Percentiles rank a stretch among this genome's conserved stretches.
These are phyloP conservation scores for Ascochyta clinopodiicola DNA, from an alignment of 2,329 filamentous ascomycete genomes.

Conservation along the genomic window DNA sequence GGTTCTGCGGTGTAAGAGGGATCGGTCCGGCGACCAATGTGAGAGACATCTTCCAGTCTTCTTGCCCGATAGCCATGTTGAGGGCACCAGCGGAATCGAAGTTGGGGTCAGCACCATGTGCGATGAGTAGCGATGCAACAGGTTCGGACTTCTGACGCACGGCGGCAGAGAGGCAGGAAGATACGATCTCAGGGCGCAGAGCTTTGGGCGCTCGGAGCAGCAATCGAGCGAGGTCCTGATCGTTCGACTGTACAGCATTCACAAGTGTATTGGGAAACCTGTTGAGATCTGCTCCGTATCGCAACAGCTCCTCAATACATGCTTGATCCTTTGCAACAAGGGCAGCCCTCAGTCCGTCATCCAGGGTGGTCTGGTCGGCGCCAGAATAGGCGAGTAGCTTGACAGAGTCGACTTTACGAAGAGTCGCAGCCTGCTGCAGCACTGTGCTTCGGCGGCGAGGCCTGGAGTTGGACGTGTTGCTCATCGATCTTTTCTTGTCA, in stretches of 20 bases:
- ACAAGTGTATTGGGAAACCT: constrained; percentile 40
- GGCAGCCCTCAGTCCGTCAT: constrained; percentile 44
- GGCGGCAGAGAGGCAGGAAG: constrained; percentile 41
- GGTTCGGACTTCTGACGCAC: constrained; percentile 41
- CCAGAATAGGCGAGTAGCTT: constrained; percentile 42
- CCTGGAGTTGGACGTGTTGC: constrained; percentile 24
- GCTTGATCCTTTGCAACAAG: constrained; percentile 40
- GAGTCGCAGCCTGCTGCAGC: constrained; percentile 43
- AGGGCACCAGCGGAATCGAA: constrained; percentile 43
- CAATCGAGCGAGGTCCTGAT: constrained; percentile 38
- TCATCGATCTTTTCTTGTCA: constrained; percentile 31
- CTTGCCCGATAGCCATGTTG: constrained; percentile 39
- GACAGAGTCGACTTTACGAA: constrained; percentile 39
- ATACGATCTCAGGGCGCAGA: constrained; percentile 38
- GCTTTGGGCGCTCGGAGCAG: constrained; percentile 44
- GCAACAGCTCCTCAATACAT: constrained; percentile 43
- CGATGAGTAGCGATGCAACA: constrained; percentile 38
- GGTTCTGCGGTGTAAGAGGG: constrained; percentile 27
- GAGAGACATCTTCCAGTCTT: constrained; percentile 39
- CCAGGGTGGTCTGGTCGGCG: constrained; percentile 44
- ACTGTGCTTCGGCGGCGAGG: constrained; percentile 45
- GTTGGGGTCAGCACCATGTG: constrained; percentile 46
- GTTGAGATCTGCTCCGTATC: constrained; percentile 44
- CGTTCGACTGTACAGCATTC: constrained; percentile 39
- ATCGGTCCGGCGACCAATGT: constrained; percentile 39